Evolutionary conservation across 1,284 basidiomycete genomes (phyloP), one percentile per base, ranked within the genome.

Genomic region (Tilletia indica): DNA sequence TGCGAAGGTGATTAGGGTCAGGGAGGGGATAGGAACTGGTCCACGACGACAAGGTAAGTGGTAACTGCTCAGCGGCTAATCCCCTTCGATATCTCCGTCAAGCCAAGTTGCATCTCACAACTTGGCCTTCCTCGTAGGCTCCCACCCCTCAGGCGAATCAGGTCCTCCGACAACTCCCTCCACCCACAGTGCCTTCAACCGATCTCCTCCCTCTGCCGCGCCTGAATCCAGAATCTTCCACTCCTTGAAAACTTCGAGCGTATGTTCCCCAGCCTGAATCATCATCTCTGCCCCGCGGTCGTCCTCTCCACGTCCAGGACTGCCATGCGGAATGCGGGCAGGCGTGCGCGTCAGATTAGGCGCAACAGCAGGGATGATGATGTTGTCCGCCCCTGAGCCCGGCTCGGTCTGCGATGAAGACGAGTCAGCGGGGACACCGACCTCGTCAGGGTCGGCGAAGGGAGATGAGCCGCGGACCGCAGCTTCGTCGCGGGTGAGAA

Each of bases 401-500:
- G 73, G 66, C 14, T 34, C 42, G 39, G n/a, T 21, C 45, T 38
- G 38, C 66, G 66, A 48, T 9, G 45, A 16, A 36, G 64, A 25
- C 9, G 31, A 42, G 34, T 67, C 16, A 9, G 64, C 12, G 14
- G 45, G 34, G 3, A 39, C 19, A 12, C 66, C 74, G 2, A 73
- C 71, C 12, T 58, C 69, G 4, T 68, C 74, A 25, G 16, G 70
- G n/a, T 63, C 73, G 36, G 69, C 73, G 21, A 63, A 72, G n/a
- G 69, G 81, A 68, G 66, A 67, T 45, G 69, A 80, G 19, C 75
- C 78, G 47, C 42, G 67, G 16, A 73, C 72, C 14, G 75, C 82
- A 68, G 74, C 82, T 64, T 85, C 81, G 66, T 82, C 76, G 14
- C 78, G 73, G 0, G 76, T 74, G 21, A 93, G 86, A 19, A 94